These are phyloP conservation scores for Flagelloscypha sp. DNA, from an alignment of 768 basidiomycete species.

Conservation along the genomic window DNA sequence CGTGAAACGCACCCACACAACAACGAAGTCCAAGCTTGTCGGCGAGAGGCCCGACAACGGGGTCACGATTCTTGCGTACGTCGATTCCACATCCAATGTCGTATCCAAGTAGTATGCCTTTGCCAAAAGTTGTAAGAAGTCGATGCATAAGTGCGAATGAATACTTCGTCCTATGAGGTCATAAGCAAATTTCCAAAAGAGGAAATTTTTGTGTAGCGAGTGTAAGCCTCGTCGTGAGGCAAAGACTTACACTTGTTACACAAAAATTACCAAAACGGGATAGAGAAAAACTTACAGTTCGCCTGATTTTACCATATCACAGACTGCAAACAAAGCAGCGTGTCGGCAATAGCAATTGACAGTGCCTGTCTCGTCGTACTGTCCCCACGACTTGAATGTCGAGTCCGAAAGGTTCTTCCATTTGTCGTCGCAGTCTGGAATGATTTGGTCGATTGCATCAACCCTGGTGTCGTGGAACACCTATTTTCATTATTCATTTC, in stretches of 20 bases:
- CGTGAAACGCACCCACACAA: constrained; percentile 15
- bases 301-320: constrained; percentile 16
- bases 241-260: too few relatives aligned
- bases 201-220: too few relatives aligned
- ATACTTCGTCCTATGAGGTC: constrained; percentile 19
- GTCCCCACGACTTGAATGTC: constrained; percentile 3
- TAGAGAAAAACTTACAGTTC: too few relatives aligned
- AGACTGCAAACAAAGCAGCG: constrained; percentile 1
- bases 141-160: constrained; percentile 9
- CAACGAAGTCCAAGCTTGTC: constrained; percentile 2
- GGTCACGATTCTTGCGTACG: constrained; percentile 10
- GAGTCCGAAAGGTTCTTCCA: too few relatives aligned
- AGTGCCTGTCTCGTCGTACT: constrained; percentile 6
- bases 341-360: constrained; percentile 6
- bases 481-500: too few relatives aligned
- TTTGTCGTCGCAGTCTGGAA: too few relatives aligned
- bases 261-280: too few relatives aligned
- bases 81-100: constrained; percentile 16
- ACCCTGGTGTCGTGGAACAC: too few relatives aligned
- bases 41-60: constrained; percentile 4
- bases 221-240: too few relatives aligned
- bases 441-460: too few relatives aligned
- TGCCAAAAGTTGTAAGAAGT: constrained; percentile 8
- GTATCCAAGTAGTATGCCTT: constrained; percentile 11
- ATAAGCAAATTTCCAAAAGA: too few relatives aligned